Percentiles rank a stretch among this genome's conserved stretches.
Conservation (phyloP, 1,284 basidiomycete species). For the Anthracocystis walkeri region DNA sequence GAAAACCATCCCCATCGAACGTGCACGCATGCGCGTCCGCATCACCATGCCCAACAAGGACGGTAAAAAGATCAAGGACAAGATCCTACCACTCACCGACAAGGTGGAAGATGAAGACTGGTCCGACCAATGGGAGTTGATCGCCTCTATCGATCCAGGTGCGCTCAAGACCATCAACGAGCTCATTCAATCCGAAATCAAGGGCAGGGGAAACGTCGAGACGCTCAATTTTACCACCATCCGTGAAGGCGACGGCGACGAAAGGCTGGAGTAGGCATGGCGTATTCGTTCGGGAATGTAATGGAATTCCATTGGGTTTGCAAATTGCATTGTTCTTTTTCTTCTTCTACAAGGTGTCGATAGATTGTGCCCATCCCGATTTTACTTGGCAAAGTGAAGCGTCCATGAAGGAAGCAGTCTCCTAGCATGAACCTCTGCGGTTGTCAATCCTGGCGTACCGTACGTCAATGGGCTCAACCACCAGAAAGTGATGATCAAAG, state of each 20-base stretch:
- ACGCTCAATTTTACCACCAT: constrained; percentile 72
- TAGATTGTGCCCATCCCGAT: not conserved
- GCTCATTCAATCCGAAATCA: constrained; percentile 81
- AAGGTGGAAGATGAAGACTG: constrained; percentile 87
- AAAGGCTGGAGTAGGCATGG: constrained; percentile 43
- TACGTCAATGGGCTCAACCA: constrained; percentile 65
- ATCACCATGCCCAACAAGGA: constrained; percentile 83
- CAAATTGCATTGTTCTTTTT: constrained; percentile 12
- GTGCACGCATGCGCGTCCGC: constrained; percentile 90
- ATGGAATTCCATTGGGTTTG: not conserved
- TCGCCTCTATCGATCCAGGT: constrained; percentile 88
- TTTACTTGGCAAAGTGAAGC: constrained; percentile 57
- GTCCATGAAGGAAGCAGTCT: constrained; percentile 59
- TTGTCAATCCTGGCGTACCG: constrained; percentile 52
- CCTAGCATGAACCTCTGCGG: constrained; percentile 42
- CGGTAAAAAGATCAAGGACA: constrained; percentile 79
- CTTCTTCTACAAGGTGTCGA: not conserved
- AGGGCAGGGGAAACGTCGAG: constrained; percentile 79
- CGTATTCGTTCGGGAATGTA: not conserved
- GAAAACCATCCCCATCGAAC: constrained; percentile 86
- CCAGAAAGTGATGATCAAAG: constrained; percentile 50
- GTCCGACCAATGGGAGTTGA: constrained; percentile 82
- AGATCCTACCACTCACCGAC: constrained; percentile 80
- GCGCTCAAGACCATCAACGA: constrained; percentile 91
- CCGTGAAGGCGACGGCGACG: constrained; percentile 61